phyloP scores from a whole-genome alignment of 164 flowering plant genomes.

The Vitis riparia region DNA sequence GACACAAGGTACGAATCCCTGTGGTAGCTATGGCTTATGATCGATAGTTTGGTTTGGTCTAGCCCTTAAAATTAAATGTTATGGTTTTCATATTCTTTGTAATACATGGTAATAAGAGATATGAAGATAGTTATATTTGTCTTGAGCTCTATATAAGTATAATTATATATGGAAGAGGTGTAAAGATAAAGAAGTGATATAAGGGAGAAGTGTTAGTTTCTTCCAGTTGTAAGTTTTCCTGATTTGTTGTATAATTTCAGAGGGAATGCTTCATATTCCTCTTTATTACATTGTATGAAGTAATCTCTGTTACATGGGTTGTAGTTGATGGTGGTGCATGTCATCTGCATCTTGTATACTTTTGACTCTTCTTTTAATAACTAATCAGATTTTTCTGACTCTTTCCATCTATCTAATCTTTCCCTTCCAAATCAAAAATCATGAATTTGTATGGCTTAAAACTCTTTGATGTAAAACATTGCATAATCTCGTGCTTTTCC shows the following conservation, averaged over 20 bases:
- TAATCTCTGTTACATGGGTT: too few species aligned
- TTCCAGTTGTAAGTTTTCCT: conserved; percentile 26
- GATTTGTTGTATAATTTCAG: conserved; percentile 14
- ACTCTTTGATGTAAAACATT: too few species aligned
- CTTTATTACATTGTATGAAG: not conserved
- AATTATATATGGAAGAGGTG: conserved; percentile 20
- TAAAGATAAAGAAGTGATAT: conserved; percentile 18
- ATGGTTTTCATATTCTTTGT: conserved; percentile 62
- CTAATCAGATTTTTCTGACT: too few species aligned
- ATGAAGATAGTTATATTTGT: conserved; percentile 18
- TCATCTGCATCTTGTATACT: too few species aligned
- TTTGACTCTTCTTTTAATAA: too few species aligned
- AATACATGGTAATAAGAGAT: conserved; percentile 47
- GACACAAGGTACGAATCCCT: conserved; percentile 92
- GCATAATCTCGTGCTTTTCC: too few species aligned
- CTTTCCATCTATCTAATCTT: too few species aligned
- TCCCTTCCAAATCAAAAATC: too few species aligned
- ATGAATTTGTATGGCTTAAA: too few species aligned
- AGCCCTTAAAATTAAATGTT: conserved; percentile 11
- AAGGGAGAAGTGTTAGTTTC: conserved; percentile 35
- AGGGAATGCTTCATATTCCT: conserved; percentile 2
- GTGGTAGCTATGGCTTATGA: conserved; percentile 89
- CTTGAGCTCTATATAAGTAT: conserved; percentile 3
- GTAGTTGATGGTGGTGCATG: too few species aligned
- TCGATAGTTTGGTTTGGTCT: conserved; percentile 31